A percentile compares a stretch with the other conserved stretches of the same genome.
phyloP scores from a whole-genome alignment of 2,329 filamentous ascomycete species.

The Monosporascus sp. region DNA sequence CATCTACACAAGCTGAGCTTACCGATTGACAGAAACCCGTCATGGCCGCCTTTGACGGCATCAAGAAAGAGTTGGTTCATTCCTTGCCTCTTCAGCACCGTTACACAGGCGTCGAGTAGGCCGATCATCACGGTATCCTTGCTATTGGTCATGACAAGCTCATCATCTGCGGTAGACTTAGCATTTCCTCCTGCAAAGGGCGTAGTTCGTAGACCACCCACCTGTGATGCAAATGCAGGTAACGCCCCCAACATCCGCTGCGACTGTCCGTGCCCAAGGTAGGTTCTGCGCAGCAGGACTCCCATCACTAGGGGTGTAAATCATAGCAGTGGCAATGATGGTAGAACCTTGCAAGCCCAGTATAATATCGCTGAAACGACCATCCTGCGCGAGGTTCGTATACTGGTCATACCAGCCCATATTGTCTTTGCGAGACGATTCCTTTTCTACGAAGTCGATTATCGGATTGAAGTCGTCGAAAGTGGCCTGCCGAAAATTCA shows the following conservation, averaged over 20 bases:
- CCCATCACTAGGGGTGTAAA: slow-evolving; percentile 43
- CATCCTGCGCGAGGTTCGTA: slow-evolving; percentile 41
- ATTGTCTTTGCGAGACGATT: slow-evolving; percentile 39
- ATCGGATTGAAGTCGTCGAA: slow-evolving; percentile 41
- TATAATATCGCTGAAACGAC: slow-evolving; percentile 47
- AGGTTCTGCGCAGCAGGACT: slow-evolving; percentile 44
- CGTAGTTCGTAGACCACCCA: slow-evolving; percentile 26
- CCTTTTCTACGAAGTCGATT: slow-evolving; percentile 43
- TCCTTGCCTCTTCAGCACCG: slow-evolving; percentile 39
- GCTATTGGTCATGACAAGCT: slow-evolving; percentile 35
- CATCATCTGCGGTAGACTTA: slow-evolving; percentile 33
- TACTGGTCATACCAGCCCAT: slow-evolving; percentile 59
- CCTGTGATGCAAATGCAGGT: slow-evolving; percentile 56
- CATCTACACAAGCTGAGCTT: slow-evolving; percentile 18
- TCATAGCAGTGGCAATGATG: slow-evolving; percentile 49
- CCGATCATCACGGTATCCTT: slow-evolving; percentile 47
- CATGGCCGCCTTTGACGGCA: slow-evolving; percentile 44
- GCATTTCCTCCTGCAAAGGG: slow-evolving; percentile 1
- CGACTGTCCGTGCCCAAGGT: slow-evolving; percentile 49
- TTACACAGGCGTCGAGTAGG: slow-evolving; percentile 47
- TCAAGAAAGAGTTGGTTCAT: slow-evolving; percentile 53
- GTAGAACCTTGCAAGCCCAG: slow-evolving; percentile 42
- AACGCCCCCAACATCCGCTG: slow-evolving; percentile 48
- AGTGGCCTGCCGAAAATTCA: slow-evolving; percentile 41
- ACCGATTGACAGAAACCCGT: slow-evolving; percentile 49